Base-by-base conservation (phyloP, 176 grass and related monocot species). In the Carex littledalei region DNA sequence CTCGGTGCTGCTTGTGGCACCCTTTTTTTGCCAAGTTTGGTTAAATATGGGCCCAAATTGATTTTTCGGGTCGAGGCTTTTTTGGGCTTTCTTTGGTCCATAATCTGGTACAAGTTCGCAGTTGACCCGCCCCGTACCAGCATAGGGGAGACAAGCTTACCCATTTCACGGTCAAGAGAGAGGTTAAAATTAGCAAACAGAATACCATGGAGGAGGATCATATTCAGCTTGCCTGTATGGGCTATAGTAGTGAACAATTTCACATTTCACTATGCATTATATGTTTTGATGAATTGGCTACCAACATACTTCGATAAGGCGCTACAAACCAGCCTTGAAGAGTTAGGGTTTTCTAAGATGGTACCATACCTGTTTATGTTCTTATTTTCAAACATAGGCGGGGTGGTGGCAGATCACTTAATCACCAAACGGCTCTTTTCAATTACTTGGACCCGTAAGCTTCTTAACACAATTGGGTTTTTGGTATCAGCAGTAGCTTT, bases 301-400 rank as follows among this genome's bases (percentile, higher is more conserved):
- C 94, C 94, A 22, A 97, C 94, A 35, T 97, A 93, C 79, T 97
- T 93, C 22, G 94, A 93, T 52, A 69, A 90, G 21, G 94, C 88
- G 6, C 89, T 97, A 87, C 69, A 90, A 55, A 83, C 86, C 41
- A 97, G 91, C 82, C 94, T 97, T 55, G 89, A 97, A 86, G 94
- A 97, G n/a, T 91, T 97, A 88, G 91, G 94, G 63, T 93, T 90
- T 39, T 93, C 89, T 41, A 97, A 97, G 73, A 97, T 97, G 94
- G 69, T 93, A 72, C 94, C 94, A 13, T 97, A 97, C 60, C 84
- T 97, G 21, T 93, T 90, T 86, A 97, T 97, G 94, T 94, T 97
- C 56, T 71, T 97, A 86, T 97, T 97, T 80, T 97, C 91, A 34
- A 97, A 97, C 81, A 91, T 94, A 2, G 94, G 91, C 58, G 94